These are phyloP conservation scores for Pulveroboletus sp. DNA, from an alignment of 768 basidiomycete species.

Conservation along the genomic window DNA sequence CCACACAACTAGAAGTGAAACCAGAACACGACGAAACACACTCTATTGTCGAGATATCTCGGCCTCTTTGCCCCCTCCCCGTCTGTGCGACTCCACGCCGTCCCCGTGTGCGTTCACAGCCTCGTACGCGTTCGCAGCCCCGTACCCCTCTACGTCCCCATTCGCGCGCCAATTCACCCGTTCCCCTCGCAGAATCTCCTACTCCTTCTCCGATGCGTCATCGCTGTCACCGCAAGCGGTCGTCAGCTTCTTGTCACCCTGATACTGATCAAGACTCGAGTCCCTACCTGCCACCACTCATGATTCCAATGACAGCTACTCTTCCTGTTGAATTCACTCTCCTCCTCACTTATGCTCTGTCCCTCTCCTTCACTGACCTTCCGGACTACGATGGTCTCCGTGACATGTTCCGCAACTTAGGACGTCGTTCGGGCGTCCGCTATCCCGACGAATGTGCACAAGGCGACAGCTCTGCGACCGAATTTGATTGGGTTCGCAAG, in stretches of 20 bases:
- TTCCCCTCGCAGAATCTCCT: not conserved
- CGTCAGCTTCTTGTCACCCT: conserved; percentile 17
- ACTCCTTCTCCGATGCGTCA: conserved; percentile 21
- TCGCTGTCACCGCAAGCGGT: conserved; percentile 15
- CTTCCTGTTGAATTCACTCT: conserved; percentile 80
- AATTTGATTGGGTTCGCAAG: conserved; percentile 46
- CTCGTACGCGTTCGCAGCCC: conserved; percentile 15
- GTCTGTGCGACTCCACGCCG: conserved; percentile 8
- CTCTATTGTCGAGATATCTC: conserved; percentile 17
- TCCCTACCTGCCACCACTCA: conserved; percentile 6
- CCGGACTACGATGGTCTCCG: conserved; percentile 86
- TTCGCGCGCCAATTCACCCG: conserved; percentile 9
- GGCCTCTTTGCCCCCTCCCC: conserved; percentile 5
- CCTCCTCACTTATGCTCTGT: conserved; percentile 71
- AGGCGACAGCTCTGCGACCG: conserved; percentile 18
- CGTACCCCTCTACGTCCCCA: conserved; percentile 15
- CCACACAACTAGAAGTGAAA: conserved; percentile 6
- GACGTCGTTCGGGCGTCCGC: conserved; percentile 47
- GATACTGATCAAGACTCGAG: conserved; percentile 11
- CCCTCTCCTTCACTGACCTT: conserved; percentile 81
- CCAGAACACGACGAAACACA: conserved; percentile 7
- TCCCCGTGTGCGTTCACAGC: conserved; percentile 14
- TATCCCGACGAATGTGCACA: conserved; percentile 22
- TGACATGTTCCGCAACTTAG: conserved; percentile 61
- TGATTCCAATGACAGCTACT: conserved; percentile 61